A percentile compares a stretch with the other conserved stretches of the same genome.
Evolutionary conservation across 1,284 basidiomycete species (phyloP).

Genomic region (Fomes fomentarius): DNA sequence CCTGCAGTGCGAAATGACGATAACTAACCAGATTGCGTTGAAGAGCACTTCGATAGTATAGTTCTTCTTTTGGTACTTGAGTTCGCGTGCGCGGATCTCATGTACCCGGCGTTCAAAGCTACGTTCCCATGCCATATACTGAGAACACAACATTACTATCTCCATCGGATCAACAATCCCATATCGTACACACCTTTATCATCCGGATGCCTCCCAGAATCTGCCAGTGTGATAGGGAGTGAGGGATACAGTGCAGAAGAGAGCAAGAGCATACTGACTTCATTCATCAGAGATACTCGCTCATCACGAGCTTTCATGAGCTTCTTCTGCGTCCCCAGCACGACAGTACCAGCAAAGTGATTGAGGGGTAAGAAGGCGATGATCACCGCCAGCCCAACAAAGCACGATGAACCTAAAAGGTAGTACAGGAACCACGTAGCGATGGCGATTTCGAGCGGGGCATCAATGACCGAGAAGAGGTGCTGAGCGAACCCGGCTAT

Average conservation of each 20-base stretch:
- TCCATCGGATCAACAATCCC: too few relatives aligned
- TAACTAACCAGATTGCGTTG: conserved; percentile 74
- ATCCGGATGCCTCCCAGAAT: conserved; percentile 88
- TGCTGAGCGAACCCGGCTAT: conserved; percentile 87
- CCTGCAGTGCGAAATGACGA: conserved; percentile 42
- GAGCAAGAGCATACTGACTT: too few relatives aligned
- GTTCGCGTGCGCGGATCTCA: conserved; percentile 76
- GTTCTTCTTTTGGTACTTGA: conserved; percentile 84
- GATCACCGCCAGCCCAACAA: conserved; percentile 83
- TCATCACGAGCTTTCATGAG: conserved; percentile 93
- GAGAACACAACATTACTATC: too few relatives aligned
- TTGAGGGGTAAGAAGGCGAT: conserved; percentile 87
- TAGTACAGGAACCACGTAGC: conserved; percentile 82
- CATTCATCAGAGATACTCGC: conserved; percentile 91
- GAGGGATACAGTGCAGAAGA: too few relatives aligned
- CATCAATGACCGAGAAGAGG: conserved; percentile 73
- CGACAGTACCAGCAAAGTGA: conserved; percentile 84
- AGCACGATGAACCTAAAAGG: conserved; percentile 79
- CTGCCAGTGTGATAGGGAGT: too few relatives aligned
- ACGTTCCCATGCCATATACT: conserved; percentile 96
- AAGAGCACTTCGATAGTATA: conserved; percentile 84
- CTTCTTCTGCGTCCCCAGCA: conserved; percentile 84
- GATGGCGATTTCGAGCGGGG: conserved; percentile 85
- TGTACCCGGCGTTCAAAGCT: conserved; percentile 83
- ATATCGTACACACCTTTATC: conserved; percentile 76